Evolutionary conservation across 345 rosid species (phyloP).

Genomic region (Eucalyptus pumila): DNA sequence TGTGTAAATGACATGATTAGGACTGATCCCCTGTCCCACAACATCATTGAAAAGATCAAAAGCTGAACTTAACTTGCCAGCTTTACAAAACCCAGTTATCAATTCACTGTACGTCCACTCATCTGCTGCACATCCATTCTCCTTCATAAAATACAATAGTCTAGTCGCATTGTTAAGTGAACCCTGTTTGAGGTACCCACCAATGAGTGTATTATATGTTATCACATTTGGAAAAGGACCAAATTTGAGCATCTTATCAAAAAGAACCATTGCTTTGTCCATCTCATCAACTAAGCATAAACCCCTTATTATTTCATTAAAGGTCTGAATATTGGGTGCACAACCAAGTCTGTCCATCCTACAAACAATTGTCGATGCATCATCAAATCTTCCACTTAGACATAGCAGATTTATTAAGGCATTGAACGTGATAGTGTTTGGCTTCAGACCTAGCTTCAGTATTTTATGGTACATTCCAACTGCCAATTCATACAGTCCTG

Average conservation of each 20-base stretch:
- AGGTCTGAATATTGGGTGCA: slow-evolving; percentile 20
- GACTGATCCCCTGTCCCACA: slow-evolving; percentile 28
- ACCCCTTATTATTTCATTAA: slow-evolving; percentile 33
- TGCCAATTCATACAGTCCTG: slow-evolving; percentile 35
- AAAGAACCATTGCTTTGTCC: slow-evolving; percentile 44
- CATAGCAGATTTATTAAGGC: slow-evolving; percentile 37
- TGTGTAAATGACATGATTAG: slow-evolving; percentile 37
- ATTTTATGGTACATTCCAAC: slow-evolving; percentile 50
- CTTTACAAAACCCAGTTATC: slow-evolving; percentile 45
- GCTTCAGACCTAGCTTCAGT: slow-evolving; percentile 33
- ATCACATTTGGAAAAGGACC: slow-evolving; percentile 40
- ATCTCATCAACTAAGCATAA: slow-evolving; percentile 19
- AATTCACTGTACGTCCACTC: slow-evolving; percentile 50
- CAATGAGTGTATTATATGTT: slow-evolving; percentile 40
- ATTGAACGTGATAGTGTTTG: slow-evolving; percentile 41
- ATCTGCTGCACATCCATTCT: slow-evolving; percentile 26
- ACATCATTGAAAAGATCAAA: slow-evolving; percentile 20
- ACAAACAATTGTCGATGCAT: slow-evolving; percentile 28
- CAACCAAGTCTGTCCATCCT: slow-evolving; percentile 30
- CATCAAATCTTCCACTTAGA: slow-evolving; percentile 8
- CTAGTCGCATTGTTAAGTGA: slow-evolving; percentile 30
- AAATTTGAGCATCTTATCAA: slow-evolving; percentile 23
- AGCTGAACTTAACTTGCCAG: slow-evolving; percentile 33
- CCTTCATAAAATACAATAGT: slow-evolving; percentile 37
- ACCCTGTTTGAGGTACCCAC: slow-evolving; percentile 24